These are phyloP conservation scores for Ilyonectria robusta DNA, from an alignment of 2,329 filamentous ascomycete genomes.

Conservation along the genomic window DNA sequence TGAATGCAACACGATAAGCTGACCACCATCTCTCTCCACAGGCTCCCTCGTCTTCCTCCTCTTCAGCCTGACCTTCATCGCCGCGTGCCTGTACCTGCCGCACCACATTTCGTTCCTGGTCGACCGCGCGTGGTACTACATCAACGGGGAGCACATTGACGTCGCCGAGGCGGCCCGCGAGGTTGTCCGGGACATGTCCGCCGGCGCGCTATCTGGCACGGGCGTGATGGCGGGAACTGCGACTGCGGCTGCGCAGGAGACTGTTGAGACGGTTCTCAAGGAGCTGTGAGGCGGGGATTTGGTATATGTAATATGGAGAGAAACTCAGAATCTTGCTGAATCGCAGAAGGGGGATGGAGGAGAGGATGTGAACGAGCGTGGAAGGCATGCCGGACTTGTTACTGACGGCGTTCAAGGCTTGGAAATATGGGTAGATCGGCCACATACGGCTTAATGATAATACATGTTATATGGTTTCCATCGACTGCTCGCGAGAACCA, in stretches of 20 bases:
- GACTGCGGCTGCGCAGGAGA: constrained; percentile 38
- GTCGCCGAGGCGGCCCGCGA: constrained; percentile 55
- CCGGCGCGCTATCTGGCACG: constrained; percentile 48
- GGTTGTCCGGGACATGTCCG: constrained; percentile 51
- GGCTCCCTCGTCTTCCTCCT: constrained; percentile 94
- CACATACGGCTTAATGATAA: constrained; percentile 38
- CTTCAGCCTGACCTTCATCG: constrained; percentile 87
- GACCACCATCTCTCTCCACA: constrained; percentile 59
- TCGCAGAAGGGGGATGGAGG: background rate
- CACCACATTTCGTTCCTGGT: constrained; percentile 88
- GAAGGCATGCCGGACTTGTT: background rate
- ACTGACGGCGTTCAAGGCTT: constrained; percentile 20
- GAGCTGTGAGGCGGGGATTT: constrained; percentile 49
- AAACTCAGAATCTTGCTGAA: background rate
- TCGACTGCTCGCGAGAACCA: background rate
- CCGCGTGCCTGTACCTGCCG: constrained; percentile 91
- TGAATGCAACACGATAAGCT: constrained; percentile 11
- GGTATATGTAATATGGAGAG: background rate
- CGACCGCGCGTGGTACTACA: constrained; percentile 94
- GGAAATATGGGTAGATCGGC: constrained; percentile 23
- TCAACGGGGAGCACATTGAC: constrained; percentile 81
- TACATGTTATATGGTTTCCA: constrained; percentile 15
- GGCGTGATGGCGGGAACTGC: constrained; percentile 42
- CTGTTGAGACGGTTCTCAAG: constrained; percentile 48
- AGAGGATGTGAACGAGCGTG: constrained; percentile 2